Base-by-base conservation (phyloP, 78 protist genomes). In the Thecamonas trahens region DNA sequence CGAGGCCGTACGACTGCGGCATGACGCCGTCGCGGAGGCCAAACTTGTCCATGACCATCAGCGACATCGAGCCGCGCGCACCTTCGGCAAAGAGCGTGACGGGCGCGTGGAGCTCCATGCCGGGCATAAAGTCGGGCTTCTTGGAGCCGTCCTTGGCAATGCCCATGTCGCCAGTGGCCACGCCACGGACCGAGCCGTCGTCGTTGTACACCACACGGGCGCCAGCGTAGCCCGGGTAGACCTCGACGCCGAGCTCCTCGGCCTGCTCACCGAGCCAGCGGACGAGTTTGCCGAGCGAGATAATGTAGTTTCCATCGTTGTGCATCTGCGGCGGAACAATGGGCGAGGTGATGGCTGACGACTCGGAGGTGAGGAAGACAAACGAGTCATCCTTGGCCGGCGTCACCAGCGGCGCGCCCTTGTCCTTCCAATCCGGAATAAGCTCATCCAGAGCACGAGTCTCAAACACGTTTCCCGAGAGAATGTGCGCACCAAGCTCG, bases 391-490 rank as follows among this genome's bases (percentile, higher is more conserved):
- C 70, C 31, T 20, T 81, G 5, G 82, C 99, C 31, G 63, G 69
- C 13, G 96, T 87, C 38, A 50, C 22, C 20, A 92, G 60, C 32
- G 98, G 96, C 42, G 94, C 94, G 59, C 91, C 97, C 17, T 24
- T 29, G 40, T 76, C 92, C 53, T 68, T 64, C 98, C 98, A 93
- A 78, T 94, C 85, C 15, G 99, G 99, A 28, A 95, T 35, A 18
- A 95, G 77, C 70, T 94, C 97, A 28, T 92, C 59, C 14, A 95
- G 77, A 0, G 97, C 93, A 34, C 71, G 75, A 15, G 97, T 83
- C 70, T 95, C 95, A n/a, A 96, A 18, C 5, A 91, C 95, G 28
- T 94, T 91, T 53, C 99, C 99, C 5, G 94, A 87, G 39, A 95
- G 79, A 9, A 86, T 94, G 78, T 95, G 99, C 28, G 85, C 49